phyloP scores from a whole-genome alignment of 164 flowering plant genomes.

The Pachysandra terminalis region DNA sequence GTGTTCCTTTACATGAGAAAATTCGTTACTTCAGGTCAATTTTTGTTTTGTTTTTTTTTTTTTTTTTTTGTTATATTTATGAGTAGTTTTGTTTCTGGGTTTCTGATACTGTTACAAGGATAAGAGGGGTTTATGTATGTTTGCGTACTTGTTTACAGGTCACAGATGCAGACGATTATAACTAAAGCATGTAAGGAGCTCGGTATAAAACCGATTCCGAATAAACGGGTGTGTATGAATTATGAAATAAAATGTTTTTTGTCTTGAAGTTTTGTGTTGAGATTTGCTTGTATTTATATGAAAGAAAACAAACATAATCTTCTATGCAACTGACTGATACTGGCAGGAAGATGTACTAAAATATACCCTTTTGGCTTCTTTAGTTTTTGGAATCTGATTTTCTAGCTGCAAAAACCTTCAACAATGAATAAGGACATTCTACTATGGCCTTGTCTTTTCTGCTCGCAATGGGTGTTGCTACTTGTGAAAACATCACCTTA shows the following conservation, averaged over 20 bases:
- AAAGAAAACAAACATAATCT: not conserved
- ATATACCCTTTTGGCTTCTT: too few relatives aligned
- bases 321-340: not conserved
- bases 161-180: slow-evolving; percentile 94
- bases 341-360: not conserved
- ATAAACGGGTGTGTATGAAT: slow-evolving; percentile 68
- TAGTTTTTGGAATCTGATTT: too few relatives aligned
- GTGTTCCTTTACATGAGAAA: slow-evolving; percentile 79
- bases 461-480: too few relatives aligned
- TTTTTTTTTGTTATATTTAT: too few relatives aligned
- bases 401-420: too few relatives aligned
- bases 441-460: too few relatives aligned
- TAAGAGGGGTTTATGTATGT: not conserved
- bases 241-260: not conserved
- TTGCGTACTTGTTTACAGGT: slow-evolving; percentile 42
- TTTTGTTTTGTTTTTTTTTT: too few relatives aligned
- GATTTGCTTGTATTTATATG: not conserved
- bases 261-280: not conserved
- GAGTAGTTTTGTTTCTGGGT: not conserved
- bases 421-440: too few relatives aligned
- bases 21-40: slow-evolving; percentile 79
- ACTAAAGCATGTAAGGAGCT: slow-evolving; percentile 90
- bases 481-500: too few relatives aligned
- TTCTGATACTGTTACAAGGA: not conserved
- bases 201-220: slow-evolving; percentile 77